phyloP scores from a whole-genome alignment of 2,329 filamentous ascomycete species.

The Xylariaceae sp. region DNA sequence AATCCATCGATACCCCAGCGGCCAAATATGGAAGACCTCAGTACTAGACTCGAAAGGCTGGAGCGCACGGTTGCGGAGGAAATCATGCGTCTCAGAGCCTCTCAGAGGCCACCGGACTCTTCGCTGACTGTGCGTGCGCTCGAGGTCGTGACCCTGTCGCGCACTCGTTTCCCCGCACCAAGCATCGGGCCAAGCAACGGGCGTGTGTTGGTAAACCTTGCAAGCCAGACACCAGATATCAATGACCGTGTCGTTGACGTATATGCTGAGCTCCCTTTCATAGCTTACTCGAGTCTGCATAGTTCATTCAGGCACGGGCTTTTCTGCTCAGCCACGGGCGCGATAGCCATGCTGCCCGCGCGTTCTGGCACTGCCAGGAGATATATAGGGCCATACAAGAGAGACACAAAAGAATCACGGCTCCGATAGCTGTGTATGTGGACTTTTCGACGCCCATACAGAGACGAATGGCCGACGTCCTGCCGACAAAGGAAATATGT shows the following conservation, averaged over 20 bases:
- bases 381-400: constrained; percentile 45
- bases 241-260: too few relatives aligned
- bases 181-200: constrained; percentile 50
- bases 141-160: constrained; percentile 43
- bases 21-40: constrained; percentile 42
- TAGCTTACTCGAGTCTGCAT: constrained; percentile 12
- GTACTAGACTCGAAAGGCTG: constrained; percentile 47
- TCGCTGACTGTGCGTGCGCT: constrained; percentile 45
- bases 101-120: constrained; percentile 31
- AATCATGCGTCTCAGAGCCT: constrained; percentile 28
- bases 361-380: constrained; percentile 41
- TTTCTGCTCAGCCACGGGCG: constrained; percentile 41
- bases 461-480: constrained; percentile 52
- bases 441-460: constrained; percentile 54
- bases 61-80: constrained; percentile 44
- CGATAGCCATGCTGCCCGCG: constrained; percentile 36
- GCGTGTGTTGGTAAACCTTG: constrained; percentile 49
- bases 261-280: neutral
- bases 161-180: constrained; percentile 48
- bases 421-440: constrained; percentile 51
- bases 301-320: constrained; percentile 51
- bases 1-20: too few relatives aligned
- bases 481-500: constrained; percentile 46
- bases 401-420: constrained; percentile 41
- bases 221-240: constrained; percentile 27